phyloP scores from a whole-genome alignment of 371 early-diverging fungal genomes.

The Polyrhizophydium stewartii region DNA sequence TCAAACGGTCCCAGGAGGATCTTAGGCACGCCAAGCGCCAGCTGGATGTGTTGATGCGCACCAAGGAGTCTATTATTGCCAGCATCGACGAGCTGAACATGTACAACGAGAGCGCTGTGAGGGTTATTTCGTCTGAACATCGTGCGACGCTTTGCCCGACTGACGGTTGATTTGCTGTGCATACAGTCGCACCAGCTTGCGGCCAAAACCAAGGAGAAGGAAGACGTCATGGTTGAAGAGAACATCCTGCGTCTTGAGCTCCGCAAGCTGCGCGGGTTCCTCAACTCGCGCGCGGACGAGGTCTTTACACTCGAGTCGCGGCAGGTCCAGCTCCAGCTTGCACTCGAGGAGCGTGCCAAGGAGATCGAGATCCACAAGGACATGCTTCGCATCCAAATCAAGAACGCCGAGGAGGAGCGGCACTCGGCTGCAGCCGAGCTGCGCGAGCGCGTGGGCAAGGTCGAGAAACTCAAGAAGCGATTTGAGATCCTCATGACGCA shows the following conservation, averaged over 20 bases:
- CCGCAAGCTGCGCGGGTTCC: conserved; percentile 42
- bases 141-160: background rate
- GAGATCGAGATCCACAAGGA: conserved; percentile 49
- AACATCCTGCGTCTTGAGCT: conserved; percentile 50
- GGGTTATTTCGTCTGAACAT: background rate
- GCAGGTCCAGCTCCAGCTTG: conserved; percentile 44
- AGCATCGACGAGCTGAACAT: conserved; percentile 47
- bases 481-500: conserved; percentile 56
- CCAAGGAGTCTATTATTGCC: conserved; percentile 28
- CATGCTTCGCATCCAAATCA: conserved; percentile 42
- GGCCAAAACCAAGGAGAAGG: conserved; percentile 48
- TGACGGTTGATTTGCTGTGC: background rate
- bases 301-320: conserved; percentile 46
- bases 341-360: conserved; percentile 48
- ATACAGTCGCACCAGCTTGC: conserved; percentile 38
- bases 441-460: conserved; percentile 42
- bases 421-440: conserved; percentile 41
- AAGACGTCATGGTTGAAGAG: conserved; percentile 57
- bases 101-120: conserved; percentile 47
- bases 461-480: conserved; percentile 45
- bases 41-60: conserved; percentile 37
- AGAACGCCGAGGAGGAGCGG: conserved; percentile 48
- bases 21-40: conserved; percentile 40
- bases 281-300: conserved; percentile 46
- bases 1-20: conserved; percentile 51